phyloP scores from a whole-genome alignment of 2,329 filamentous ascomycete species.

The Meredithiella fracta region DNA sequence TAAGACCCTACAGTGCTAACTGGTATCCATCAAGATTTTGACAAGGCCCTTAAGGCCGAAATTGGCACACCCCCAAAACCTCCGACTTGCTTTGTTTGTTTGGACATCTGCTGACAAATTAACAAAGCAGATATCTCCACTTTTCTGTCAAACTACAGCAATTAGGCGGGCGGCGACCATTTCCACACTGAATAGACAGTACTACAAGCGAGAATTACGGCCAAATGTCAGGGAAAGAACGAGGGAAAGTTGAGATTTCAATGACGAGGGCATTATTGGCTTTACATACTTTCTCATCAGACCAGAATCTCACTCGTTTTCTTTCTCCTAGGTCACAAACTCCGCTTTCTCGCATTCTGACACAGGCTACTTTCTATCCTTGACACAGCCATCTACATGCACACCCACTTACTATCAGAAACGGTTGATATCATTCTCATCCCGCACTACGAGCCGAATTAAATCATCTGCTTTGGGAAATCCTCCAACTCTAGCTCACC shows the following conservation, averaged over 20 bases:
- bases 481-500: not conserved
- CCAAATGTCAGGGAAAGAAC: not conserved
- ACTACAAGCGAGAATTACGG: not conserved
- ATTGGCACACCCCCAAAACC: not conserved
- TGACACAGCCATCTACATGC: not conserved
- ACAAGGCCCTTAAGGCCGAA: not conserved
- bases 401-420: not conserved
- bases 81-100: not conserved
- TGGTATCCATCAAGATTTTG: not conserved
- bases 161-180: not conserved
- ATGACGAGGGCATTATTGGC: not conserved
- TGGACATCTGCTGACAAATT: conserved; percentile 16
- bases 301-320: not conserved
- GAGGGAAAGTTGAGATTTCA: not conserved
- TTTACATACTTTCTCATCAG: conserved; percentile 1
- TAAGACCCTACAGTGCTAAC: not conserved
- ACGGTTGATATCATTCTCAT: not conserved
- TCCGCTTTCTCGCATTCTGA: not conserved
- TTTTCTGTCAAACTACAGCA: not conserved
- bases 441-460: not conserved
- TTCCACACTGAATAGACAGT: not conserved
- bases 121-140: conserved; percentile 10
- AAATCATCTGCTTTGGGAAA: not conserved
- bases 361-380: not conserved
- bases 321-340: not conserved